Percentiles rank a stretch among this genome's conserved stretches.
Conservation (phyloP, 495 filamentous ascomycete genomes). For the Penicillium steckii region DNA sequence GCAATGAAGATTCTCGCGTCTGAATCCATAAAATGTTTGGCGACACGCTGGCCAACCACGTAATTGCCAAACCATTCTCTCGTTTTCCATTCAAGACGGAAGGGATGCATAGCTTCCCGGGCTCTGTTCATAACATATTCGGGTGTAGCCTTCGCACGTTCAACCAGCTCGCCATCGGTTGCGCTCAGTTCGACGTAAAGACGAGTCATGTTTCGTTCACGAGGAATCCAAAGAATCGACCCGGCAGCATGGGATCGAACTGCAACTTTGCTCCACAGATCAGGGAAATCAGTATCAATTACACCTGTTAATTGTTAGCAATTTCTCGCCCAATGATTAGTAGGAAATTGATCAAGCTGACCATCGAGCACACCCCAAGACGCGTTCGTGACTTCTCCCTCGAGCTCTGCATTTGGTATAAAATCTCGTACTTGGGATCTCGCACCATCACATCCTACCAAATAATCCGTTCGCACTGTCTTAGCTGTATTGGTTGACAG, state of each 20-base stretch:
- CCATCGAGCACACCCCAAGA: constrained; percentile 81
- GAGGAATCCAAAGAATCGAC: constrained; percentile 74
- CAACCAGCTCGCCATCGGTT: constrained; percentile 59
- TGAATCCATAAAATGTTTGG: constrained; percentile 64
- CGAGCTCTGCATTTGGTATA: constrained; percentile 56
- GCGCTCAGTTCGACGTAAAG: constrained; percentile 75
- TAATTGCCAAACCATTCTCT: constrained; percentile 61
- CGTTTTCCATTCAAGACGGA: constrained; percentile 64
- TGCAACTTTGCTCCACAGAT: constrained; percentile 68
- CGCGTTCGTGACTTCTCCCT: constrained; percentile 59
- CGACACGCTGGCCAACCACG: constrained; percentile 73
- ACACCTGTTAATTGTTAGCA: constrained; percentile 37
- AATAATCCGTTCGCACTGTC: constrained; percentile 23
- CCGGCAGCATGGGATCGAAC: constrained; percentile 66
- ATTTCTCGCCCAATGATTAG: neutral
- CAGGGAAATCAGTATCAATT: constrained; percentile 73
- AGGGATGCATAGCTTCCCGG: constrained; percentile 65
- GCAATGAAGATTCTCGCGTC: constrained; percentile 69
- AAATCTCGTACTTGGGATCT: constrained; percentile 28
- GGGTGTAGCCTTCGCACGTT: constrained; percentile 60
- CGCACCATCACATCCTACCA: constrained; percentile 36
- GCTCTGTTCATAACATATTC: constrained; percentile 68
- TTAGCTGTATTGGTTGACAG: constrained; percentile 6
- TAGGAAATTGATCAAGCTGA: constrained; percentile 2
- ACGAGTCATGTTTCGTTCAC: constrained; percentile 72